These are phyloP conservation scores for Pleurotus platypus DNA, from an alignment of 768 basidiomycete genomes.

Conservation along the genomic window DNA sequence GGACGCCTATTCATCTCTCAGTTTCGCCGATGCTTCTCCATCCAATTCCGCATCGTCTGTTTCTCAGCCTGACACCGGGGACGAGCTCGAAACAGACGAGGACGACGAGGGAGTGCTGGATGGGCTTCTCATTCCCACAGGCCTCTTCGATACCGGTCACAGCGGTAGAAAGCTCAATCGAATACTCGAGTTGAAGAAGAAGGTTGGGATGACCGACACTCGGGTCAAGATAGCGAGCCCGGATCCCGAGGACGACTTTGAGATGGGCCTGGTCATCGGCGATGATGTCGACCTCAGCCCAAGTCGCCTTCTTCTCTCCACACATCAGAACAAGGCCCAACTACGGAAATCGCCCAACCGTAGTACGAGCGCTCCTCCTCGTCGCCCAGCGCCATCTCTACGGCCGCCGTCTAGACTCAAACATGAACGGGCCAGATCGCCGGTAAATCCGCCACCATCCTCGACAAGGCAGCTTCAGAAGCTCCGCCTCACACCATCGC, in stretches of 20 bases:
- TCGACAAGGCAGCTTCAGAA: conserved; percentile 67
- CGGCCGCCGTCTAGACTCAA: conserved; percentile 66
- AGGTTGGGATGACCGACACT: conserved; percentile 37
- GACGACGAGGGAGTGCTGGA: conserved; percentile 75
- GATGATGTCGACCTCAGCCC: conserved; percentile 83
- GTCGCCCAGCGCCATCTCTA: conserved; percentile 37
- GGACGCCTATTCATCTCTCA: conserved; percentile 77
- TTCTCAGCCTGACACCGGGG: conserved; percentile 68
- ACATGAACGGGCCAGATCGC: conserved; percentile 69
- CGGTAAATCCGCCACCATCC: conserved; percentile 64
- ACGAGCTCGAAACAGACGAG: conserved; percentile 60
- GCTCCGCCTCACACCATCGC: conserved; percentile 66
- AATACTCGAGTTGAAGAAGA: conserved; percentile 53
- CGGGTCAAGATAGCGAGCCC: conserved; percentile 48
- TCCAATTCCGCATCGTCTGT: conserved; percentile 68
- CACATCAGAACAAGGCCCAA: conserved; percentile 37
- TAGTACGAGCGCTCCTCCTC: conserved; percentile 58
- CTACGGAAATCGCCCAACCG: conserved; percentile 37
- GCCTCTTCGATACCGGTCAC: conserved; percentile 71
- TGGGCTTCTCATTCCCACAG: conserved; percentile 74
- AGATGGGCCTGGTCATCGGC: conserved; percentile 79
- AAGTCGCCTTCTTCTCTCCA: conserved; percentile 59
- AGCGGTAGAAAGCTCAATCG: conserved; percentile 48
- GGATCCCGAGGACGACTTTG: conserved; percentile 82
- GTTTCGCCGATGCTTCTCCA: conserved; percentile 66